Conservation (phyloP, 2,329 filamentous ascomycete genomes). For the Lecanoromycetidae sp. region DNA sequence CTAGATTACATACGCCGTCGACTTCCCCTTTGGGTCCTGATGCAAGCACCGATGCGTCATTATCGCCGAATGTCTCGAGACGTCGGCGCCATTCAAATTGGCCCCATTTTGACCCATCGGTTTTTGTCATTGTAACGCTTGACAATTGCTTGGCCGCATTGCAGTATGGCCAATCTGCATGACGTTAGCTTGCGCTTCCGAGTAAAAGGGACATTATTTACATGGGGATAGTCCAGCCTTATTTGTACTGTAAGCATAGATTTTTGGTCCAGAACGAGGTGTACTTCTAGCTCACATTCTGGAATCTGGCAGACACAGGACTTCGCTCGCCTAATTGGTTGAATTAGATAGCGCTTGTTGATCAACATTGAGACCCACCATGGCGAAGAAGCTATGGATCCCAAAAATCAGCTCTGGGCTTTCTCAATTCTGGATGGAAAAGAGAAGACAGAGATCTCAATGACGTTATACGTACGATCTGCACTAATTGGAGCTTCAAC, state of each 20-base stretch:
- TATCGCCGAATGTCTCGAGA: conserved; percentile 66
- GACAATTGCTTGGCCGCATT: conserved; percentile 59
- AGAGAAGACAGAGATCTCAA: background rate
- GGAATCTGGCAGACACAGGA: conserved; percentile 77
- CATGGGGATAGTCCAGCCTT: conserved; percentile 40
- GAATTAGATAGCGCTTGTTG: background rate
- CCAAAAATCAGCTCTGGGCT: conserved; percentile 16
- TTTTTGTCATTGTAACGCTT: conserved; percentile 45
- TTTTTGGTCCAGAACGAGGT: too few relatives aligned
- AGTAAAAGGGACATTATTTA: conserved; percentile 22
- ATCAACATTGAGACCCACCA: conserved; percentile 38
- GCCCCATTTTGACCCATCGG: conserved; percentile 44
- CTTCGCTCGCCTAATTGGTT: conserved; percentile 52
- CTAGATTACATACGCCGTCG: conserved; percentile 60
- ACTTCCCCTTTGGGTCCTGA: conserved; percentile 55
- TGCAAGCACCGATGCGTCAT: conserved; percentile 59
- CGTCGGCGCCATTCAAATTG: conserved; percentile 53
- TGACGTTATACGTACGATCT: conserved; percentile 47
- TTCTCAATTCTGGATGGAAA: background rate
- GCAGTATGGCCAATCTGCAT: conserved; percentile 78
- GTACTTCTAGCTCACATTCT: conserved; percentile 52
- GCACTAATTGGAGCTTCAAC: conserved; percentile 77
- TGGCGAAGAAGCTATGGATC: conserved; percentile 52
- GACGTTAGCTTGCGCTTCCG: background rate
- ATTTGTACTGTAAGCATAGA: conserved; percentile 18